Evolutionary conservation across 345 rosid genomes (phyloP), one percentile per base, ranked within the genome.

Genomic region (Tarenaya hassleriana): DNA sequence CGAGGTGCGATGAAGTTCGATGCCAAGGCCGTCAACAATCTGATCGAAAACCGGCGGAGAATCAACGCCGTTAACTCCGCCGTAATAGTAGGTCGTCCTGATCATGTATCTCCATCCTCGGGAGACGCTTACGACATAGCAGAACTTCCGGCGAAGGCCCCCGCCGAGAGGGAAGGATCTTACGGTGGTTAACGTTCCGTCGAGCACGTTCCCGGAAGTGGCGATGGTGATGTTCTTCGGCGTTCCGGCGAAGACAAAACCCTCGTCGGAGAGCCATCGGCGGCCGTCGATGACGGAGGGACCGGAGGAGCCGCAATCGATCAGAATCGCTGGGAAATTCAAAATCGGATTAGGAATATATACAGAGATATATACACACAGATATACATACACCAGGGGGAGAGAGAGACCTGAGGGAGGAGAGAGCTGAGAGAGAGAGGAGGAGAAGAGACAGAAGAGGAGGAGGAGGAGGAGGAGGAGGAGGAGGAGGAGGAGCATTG

Each of bases 11-110:
- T n/a, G n/a, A n/a, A n/a, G n/a, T n/a, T n/a, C n/a, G n/a, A n/a
- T n/a, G n/a, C n/a, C n/a, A n/a, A n/a, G n/a, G 1, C 98, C 98
- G 60, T 91, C 98, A 45, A 91, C 79, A 18, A 84, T 82, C 77
- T 91, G 95, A 63, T 91, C 95, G 34, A 91, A 91, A 1, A 87
- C 89, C 24, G 97, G 95, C 35, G 95, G 96, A 10, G 63, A 15
- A 32, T 55, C 54, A 39, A 12, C 63, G 8, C 85, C 85, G 77
- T 82, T 87, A 61, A 84, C 70, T 53, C 84, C 89, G 5, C 98
- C 96, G 63, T 91, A 91, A 73, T 64, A 84, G 68, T 84, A 92
- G 7, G 88, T 79, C 1, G 88, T 73, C 60, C 94, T 60, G 64
- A 88, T 69, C 71, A 83, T 59, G 71, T 88, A 88, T 45, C 70